Conservation (phyloP, 441 rosid species). For the Lepidium campestre region DNA sequence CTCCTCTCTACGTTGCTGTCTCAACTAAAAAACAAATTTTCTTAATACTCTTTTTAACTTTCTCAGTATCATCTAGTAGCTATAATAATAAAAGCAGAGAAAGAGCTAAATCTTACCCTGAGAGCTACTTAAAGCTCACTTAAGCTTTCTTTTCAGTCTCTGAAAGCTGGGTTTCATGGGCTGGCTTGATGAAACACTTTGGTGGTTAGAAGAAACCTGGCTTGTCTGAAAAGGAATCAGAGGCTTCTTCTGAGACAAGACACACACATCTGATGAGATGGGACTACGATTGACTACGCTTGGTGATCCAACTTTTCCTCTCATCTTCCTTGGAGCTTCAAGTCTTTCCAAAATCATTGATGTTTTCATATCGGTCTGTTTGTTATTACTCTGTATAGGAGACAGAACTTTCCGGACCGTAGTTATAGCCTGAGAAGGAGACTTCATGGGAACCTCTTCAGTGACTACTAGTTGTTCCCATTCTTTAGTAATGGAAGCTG, state of each 20-base stretch:
- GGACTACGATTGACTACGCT: conserved; percentile 19
- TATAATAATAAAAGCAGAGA: not conserved
- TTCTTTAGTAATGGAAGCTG: conserved; percentile 59
- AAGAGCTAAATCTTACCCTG: conserved; percentile 5
- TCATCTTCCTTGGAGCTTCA: conserved; percentile 67
- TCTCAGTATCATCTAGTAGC: not conserved
- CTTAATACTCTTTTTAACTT: not conserved
- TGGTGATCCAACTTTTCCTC: conserved; percentile 53
- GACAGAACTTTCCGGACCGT: conserved; percentile 31
- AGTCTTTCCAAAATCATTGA: conserved; percentile 86
- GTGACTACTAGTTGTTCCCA: conserved; percentile 78
- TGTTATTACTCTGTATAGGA: conserved; percentile 36
- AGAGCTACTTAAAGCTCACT: conserved; percentile 17
- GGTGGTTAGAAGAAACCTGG: conserved; percentile 34
- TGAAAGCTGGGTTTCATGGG: conserved; percentile 74
- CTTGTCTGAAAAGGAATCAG: conserved; percentile 46
- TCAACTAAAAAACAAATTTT: too few species aligned
- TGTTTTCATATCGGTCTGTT: conserved; percentile 51
- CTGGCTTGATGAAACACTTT: conserved; percentile 45
- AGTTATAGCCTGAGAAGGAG: conserved; percentile 37
- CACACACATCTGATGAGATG: conserved; percentile 23
- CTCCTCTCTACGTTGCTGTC: not conserved
- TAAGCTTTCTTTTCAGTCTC: conserved; percentile 59
- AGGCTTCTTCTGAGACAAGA: conserved; percentile 41
- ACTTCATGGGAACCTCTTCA: conserved; percentile 42